phyloP scores from a whole-genome alignment of 2,329 filamentous ascomycete genomes.

The Fonsecaea erecta region DNA sequence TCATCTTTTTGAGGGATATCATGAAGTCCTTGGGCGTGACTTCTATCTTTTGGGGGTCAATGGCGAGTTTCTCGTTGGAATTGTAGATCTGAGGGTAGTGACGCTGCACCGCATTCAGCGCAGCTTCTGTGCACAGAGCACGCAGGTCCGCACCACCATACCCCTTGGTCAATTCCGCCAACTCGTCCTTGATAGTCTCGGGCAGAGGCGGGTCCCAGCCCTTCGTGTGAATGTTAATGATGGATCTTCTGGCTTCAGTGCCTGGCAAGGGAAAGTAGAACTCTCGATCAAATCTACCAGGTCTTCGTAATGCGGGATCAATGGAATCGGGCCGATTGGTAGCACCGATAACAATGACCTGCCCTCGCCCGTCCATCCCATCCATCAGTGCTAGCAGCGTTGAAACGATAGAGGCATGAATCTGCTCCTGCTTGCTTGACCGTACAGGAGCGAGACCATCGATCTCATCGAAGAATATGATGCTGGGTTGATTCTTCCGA shows the following conservation, averaged over 20 bases:
- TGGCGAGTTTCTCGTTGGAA: constrained; percentile 84
- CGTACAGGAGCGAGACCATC: constrained; percentile 94
- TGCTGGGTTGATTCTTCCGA: constrained; percentile 92
- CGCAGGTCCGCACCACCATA: constrained; percentile 95
- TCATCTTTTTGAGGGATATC: constrained; percentile 93
- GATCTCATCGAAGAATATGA: constrained; percentile 99
- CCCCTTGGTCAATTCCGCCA: constrained; percentile 87
- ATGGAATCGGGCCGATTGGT: constrained; percentile 97
- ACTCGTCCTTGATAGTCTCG: constrained; percentile 75
- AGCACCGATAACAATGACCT: constrained; percentile 98
- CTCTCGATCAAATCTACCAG: constrained; percentile 93
- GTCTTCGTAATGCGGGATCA: constrained; percentile 89
- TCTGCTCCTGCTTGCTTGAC: constrained; percentile 98
- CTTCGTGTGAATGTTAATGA: constrained; percentile 92
- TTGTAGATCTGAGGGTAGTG: constrained; percentile 96
- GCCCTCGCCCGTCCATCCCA: constrained; percentile 96
- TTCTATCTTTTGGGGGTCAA: constrained; percentile 81
- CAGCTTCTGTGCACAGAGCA: constrained; percentile 92
- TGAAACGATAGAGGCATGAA: constrained; percentile 95
- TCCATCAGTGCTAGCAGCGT: constrained; percentile 95
- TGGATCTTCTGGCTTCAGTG: constrained; percentile 76
- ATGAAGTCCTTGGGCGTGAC: constrained; percentile 95
- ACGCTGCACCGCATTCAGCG: constrained; percentile 91
- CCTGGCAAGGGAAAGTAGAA: constrained; percentile 97
- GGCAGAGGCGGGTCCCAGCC: constrained; percentile 83